These are phyloP conservation scores for Ramalina intermedia DNA, from an alignment of 495 filamentous ascomycete genomes.

Conservation along the genomic window DNA sequence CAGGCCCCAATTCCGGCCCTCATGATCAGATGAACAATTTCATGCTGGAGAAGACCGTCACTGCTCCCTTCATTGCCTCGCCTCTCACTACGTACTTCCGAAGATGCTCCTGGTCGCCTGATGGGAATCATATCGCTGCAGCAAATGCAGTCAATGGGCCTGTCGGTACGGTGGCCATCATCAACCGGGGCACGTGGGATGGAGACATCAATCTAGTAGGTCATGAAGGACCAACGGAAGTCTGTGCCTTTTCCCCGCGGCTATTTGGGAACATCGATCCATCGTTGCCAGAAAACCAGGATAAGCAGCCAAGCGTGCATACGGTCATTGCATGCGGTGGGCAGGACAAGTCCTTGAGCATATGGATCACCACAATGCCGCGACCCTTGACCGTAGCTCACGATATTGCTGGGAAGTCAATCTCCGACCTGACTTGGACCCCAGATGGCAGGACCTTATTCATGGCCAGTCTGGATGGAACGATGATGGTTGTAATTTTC, in stretches of 20 bases:
- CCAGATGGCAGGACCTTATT: slow-evolving; percentile 83
- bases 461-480: slow-evolving; percentile 74
- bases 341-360: slow-evolving; percentile 84
- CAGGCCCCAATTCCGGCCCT: slow-evolving; percentile 77
- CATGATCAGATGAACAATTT: slow-evolving; percentile 96
- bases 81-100: slow-evolving; percentile 95
- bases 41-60: slow-evolving; percentile 74
- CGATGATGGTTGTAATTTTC: slow-evolving; percentile 62
- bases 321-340: slow-evolving; percentile 95
- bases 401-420: slow-evolving; percentile 75
- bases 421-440: slow-evolving; percentile 88
- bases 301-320: slow-evolving; percentile 29
- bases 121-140: slow-evolving; percentile 92
- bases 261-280: slow-evolving; percentile 63
- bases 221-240: slow-evolving; percentile 91
- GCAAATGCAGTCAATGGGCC: slow-evolving; percentile 95
- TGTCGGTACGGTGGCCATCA: slow-evolving; percentile 91
- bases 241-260: slow-evolving; percentile 90
- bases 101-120: slow-evolving; percentile 90
- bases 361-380: slow-evolving; percentile 95
- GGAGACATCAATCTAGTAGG: slow-evolving; percentile 95
- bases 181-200: slow-evolving; percentile 85
- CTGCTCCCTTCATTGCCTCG: slow-evolving; percentile 67
- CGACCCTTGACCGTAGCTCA: slow-evolving; percentile 77
- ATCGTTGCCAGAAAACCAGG: slow-evolving; percentile 26